Evolutionary conservation across 2,329 filamentous ascomycete genomes (phyloP), one percentile per base, ranked within the genome.

Genomic region (Graphilbum sp.): DNA sequence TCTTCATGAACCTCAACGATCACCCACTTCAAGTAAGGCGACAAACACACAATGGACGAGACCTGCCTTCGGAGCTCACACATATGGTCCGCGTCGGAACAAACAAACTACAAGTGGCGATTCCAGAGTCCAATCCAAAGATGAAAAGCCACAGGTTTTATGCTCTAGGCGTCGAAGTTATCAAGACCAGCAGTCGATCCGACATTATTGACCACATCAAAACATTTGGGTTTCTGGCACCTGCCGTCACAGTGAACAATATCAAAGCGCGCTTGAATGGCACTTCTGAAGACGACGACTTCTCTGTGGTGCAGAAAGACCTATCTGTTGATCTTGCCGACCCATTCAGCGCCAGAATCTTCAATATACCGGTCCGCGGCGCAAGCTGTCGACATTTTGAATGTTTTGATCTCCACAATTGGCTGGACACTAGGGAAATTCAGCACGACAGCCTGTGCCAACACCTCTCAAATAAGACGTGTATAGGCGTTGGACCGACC

Each of bases 371-470:
- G 1, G 83, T 78, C 2, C 77, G 87, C 21, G 76, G 84, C 20
- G 60, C 50, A 8, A 48, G 55, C 3, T 98, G 90, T 54, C 61
- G 62, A 19, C 88, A 98, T 52, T 62, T 79, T 27, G 84, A 95
- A 52, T 94, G 86, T 52, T 95, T 96, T 52, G 88, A 96, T 53
- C 72, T 95, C 8, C 69, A 80, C 17, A 87, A 72, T 1, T 96
- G 84, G 62, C 67, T 98, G 9, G 56, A 64, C 13, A 83, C 79
- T 5, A 73, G 83, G 32, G 62, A 24, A 24, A 11, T 24, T 24
- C 11, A 11, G 21, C 21, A 24, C 64, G 5, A 57, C 59, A 66
- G 11, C 3, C 37, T n/a, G 4, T n/a, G 12, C 3, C 15, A 3
- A 10, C 13, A 5, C 27, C 15, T 12, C 5, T n/a, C 27, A 10